phyloP scores from a whole-genome alignment of 2,329 filamentous ascomycete species.

The Penicillium sp. region DNA sequence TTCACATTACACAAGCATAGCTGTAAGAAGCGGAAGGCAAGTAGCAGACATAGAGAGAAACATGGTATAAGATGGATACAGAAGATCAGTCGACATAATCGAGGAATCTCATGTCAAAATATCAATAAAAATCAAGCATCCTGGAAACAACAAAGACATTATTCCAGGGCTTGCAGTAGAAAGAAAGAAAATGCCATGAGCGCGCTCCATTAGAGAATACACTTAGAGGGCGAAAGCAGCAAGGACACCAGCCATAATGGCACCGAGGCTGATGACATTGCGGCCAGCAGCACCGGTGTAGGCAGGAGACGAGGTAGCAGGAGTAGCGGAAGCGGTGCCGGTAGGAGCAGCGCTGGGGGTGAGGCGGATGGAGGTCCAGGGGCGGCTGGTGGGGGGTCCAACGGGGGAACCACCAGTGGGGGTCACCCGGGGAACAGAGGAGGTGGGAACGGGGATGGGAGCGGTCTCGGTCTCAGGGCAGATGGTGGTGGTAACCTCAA shows the following conservation, averaged over 20 bases:
- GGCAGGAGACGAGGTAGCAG: slow-evolving; percentile 10
- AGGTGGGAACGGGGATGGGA: slow-evolving; percentile 4
- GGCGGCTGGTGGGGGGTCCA: slow-evolving; percentile 3
- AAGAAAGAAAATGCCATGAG: slow-evolving; percentile 1
- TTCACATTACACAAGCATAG: slow-evolving; percentile 13
- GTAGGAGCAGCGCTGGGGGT: slow-evolving; percentile 4
- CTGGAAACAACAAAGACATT: slow-evolving; percentile 2
- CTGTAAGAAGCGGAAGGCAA: slow-evolving; percentile 1
- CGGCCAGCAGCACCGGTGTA: slow-evolving; percentile 37
- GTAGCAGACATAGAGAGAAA: not conserved
- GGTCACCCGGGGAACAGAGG: not conserved
- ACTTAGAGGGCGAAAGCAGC: slow-evolving; percentile 39
- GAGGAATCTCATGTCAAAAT: not conserved
- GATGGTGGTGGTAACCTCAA: slow-evolving; percentile 25
- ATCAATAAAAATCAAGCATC: slow-evolving; percentile 6
- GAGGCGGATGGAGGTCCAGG: slow-evolving; percentile 5
- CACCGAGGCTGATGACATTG: slow-evolving; percentile 37
- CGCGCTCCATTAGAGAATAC: not conserved
- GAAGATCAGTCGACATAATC: not conserved
- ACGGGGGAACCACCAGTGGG: slow-evolving; percentile 11
- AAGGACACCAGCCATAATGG: slow-evolving; percentile 35
- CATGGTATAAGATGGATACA: slow-evolving; percentile 4
- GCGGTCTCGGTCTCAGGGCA: slow-evolving; percentile 20
- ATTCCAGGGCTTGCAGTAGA: slow-evolving; percentile 2
- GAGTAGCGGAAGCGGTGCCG: slow-evolving; percentile 9